phyloP scores from a whole-genome alignment of 2,329 filamentous ascomycete genomes.

The Sphaceloma murrayae region DNA sequence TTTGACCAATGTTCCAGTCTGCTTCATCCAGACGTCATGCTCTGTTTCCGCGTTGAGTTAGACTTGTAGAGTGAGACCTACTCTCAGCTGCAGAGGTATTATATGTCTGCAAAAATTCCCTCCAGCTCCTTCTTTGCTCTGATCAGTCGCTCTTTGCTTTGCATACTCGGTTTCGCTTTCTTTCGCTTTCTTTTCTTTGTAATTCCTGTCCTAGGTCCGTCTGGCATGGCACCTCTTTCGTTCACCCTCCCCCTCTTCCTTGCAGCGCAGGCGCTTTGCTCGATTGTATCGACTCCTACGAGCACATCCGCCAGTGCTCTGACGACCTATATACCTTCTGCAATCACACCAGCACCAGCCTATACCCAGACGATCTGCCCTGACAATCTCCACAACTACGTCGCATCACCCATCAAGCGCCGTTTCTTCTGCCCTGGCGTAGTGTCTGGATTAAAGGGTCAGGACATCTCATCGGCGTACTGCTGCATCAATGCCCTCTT shows the following conservation, averaged over 20 bases:
- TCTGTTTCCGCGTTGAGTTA: too few relatives aligned
- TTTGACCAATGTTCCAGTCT: conserved; percentile 4
- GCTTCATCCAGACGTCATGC: background rate
- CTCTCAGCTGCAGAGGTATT: too few relatives aligned
- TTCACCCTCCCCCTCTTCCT: conserved; percentile 9
- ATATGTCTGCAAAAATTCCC: too few relatives aligned
- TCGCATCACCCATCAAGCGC: conserved; percentile 3
- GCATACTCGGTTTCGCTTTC: conserved; percentile 15
- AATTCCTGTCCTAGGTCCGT: conserved; percentile 10
- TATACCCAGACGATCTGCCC: conserved; percentile 8
- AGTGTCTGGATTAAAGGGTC: conserved; percentile 4
- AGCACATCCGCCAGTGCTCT: conserved; percentile 2
- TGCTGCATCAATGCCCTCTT: conserved; percentile 13
- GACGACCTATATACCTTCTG: conserved; percentile 1
- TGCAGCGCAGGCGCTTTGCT: conserved; percentile 10
- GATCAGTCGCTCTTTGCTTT: conserved; percentile 9
- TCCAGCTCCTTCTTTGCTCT: too few relatives aligned
- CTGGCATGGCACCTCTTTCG: conserved; percentile 12
- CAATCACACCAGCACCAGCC: conserved; percentile 6
- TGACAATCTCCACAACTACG: conserved; percentile 7
- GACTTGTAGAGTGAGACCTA: background rate
- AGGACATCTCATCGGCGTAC: conserved; percentile 8
- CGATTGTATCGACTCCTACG: background rate
- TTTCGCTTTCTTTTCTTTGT: conserved; percentile 5
- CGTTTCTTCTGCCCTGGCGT: conserved; percentile 11